phyloP scores from a whole-genome alignment of 768 basidiomycete genomes.

The Cubamyces sp. region DNA sequence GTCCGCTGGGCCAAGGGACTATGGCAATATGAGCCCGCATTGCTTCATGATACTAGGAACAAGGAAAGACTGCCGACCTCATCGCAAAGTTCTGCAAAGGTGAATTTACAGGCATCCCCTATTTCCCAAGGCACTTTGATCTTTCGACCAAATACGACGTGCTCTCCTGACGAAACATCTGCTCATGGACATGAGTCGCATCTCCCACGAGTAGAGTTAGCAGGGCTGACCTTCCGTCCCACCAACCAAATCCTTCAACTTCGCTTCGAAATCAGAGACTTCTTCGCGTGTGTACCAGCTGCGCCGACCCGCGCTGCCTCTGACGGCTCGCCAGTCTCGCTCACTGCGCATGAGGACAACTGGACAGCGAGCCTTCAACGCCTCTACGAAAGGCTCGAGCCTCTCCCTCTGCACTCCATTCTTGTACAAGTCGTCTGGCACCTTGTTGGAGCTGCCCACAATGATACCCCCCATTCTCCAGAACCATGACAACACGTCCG shows the following conservation, averaged over 20 bases:
- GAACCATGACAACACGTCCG: slow-evolving; percentile 61
- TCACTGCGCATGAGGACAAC: slow-evolving; percentile 48
- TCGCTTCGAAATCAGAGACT: slow-evolving; percentile 29
- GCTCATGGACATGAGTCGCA: neutral
- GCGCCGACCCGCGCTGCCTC: slow-evolving; percentile 21
- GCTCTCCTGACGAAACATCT: slow-evolving; percentile 29
- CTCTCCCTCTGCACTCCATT: slow-evolving; percentile 61
- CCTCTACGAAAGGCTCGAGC: slow-evolving; percentile 59
- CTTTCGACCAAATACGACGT: slow-evolving; percentile 54
- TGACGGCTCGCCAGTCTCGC: slow-evolving; percentile 49
- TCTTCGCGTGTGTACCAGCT: slow-evolving; percentile 40
- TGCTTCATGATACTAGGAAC: neutral
- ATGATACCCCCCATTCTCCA: slow-evolving; percentile 67
- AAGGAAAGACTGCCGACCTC: slow-evolving; percentile 31
- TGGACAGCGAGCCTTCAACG: slow-evolving; percentile 55
- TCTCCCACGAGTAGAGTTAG: neutral
- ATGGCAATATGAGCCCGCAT: neutral
- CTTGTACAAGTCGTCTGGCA: slow-evolving; percentile 58
- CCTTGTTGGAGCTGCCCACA: slow-evolving; percentile 52
- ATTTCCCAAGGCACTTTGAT: slow-evolving; percentile 49
- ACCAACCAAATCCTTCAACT: neutral
- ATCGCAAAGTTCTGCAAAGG: slow-evolving; percentile 55
- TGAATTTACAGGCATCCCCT: slow-evolving; percentile 47
- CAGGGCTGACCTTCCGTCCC: neutral
- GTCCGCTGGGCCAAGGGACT: slow-evolving; percentile 59